Percentiles rank a stretch among this genome's conserved stretches.
phyloP scores from a whole-genome alignment of 176 grass and related monocot species.

The Bolboschoenus planiculmis region DNA sequence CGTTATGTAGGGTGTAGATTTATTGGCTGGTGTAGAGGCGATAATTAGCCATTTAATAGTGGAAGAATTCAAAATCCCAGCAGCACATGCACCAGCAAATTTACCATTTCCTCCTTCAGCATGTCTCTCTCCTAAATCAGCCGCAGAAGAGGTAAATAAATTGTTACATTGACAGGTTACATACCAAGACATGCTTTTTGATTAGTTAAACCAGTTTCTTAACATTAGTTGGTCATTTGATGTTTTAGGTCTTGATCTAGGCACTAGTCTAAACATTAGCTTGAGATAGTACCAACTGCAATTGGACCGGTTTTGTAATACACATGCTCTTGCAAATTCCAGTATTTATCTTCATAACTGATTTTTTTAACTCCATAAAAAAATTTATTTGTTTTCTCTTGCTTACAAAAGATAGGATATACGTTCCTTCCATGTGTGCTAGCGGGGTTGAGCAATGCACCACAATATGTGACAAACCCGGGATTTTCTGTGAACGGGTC shows the following conservation, averaged over 20 bases:
- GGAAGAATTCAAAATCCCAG: slow-evolving; percentile 84
- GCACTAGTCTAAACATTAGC: background rate
- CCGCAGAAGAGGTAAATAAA: slow-evolving; percentile 66
- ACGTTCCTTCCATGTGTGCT: slow-evolving; percentile 93
- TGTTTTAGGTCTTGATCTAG: background rate
- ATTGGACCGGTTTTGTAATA: background rate
- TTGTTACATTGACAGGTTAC: background rate
- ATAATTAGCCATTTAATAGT: slow-evolving; percentile 92
- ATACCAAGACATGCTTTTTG: background rate
- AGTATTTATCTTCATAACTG: background rate
- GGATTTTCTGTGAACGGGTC: slow-evolving; percentile 31
- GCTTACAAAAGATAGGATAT: slow-evolving; percentile 65
- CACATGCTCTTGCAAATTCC: background rate
- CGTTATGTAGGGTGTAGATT: slow-evolving; percentile 70
- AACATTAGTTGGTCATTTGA: background rate
- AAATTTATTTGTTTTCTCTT: background rate
- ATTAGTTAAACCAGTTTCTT: background rate
- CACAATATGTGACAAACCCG: slow-evolving; percentile 57
- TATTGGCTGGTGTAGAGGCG: slow-evolving; percentile 77
- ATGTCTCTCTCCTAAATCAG: slow-evolving; percentile 67
- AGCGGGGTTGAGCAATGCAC: slow-evolving; percentile 70
- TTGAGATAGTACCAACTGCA: background rate
- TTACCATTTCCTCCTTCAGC: slow-evolving; percentile 46
- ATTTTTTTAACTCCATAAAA: background rate
- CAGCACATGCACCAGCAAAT: slow-evolving; percentile 79